Conservation (phyloP, 129 eudicot genomes). For the Chrysanthemum lavandulifolium region DNA sequence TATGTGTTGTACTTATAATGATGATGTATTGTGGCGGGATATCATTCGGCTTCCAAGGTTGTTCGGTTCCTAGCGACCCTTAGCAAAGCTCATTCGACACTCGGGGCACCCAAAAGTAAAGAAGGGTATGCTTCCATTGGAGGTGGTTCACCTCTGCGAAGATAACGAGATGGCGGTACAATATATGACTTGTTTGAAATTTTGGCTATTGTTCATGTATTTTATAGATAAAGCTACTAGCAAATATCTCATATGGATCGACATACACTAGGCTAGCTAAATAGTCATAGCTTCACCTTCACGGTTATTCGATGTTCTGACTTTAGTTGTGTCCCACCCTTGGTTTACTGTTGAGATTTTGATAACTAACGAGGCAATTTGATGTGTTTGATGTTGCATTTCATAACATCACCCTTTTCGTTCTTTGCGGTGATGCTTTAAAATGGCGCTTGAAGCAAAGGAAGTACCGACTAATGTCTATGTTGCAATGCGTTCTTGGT, state of each 20-base stretch:
- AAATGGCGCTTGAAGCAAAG: conserved; percentile 66
- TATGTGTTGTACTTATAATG: conserved; percentile 8
- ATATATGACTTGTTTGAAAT: neutral
- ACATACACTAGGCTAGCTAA: neutral
- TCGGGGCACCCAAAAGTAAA: conserved; percentile 83
- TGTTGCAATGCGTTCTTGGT: conserved; percentile 98
- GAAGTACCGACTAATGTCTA: conserved; percentile 66
- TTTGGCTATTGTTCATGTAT: too few relatives aligned
- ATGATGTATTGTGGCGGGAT: conserved; percentile 45
- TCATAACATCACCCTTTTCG: neutral
- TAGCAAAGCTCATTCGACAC: conserved; percentile 68
- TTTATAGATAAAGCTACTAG: too few relatives aligned
- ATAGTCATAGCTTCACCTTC: too few relatives aligned
- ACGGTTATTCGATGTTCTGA: neutral
- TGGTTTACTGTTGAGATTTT: neutral
- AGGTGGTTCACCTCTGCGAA: too few relatives aligned
- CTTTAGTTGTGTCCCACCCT: neutral
- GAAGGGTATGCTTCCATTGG: too few relatives aligned
- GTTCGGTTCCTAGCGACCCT: conserved; percentile 72
- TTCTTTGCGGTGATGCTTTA: conserved; percentile 44
- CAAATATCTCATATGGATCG: too few relatives aligned
- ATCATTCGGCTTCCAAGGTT: conserved; percentile 87
- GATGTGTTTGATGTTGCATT: neutral
- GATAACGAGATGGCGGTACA: conserved; percentile 89
- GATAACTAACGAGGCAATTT: conserved; percentile 1